Percentiles rank a stretch among this genome's conserved stretches.
Evolutionary conservation across 495 filamentous ascomycete genomes (phyloP).

Genomic region (Oidiodendron maius): DNA sequence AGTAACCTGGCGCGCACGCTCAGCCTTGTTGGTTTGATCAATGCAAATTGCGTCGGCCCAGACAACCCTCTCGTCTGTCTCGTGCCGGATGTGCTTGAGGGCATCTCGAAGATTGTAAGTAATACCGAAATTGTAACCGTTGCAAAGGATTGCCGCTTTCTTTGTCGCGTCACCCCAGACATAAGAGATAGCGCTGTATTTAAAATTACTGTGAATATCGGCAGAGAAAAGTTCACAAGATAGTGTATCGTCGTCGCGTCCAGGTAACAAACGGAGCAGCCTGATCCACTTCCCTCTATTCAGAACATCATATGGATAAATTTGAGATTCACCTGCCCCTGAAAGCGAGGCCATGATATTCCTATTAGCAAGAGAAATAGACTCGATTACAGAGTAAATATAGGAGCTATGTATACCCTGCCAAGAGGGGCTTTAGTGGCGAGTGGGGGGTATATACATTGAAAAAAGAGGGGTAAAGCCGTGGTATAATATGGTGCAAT

Average conservation of each 20-base stretch:
- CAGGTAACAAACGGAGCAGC: slow-evolving; percentile 13
- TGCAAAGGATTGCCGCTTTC: slow-evolving; percentile 1
- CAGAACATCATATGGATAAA: slow-evolving; percentile 8
- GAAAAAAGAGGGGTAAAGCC: too few relatives aligned
- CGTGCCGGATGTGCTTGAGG: not conserved
- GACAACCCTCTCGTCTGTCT: not conserved
- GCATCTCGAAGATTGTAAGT: slow-evolving; percentile 1
- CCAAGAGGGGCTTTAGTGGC: too few relatives aligned
- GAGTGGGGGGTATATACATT: too few relatives aligned
- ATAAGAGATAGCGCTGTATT: slow-evolving; percentile 25
- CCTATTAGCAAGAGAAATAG: too few relatives aligned
- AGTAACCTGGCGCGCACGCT: slow-evolving; percentile 26
- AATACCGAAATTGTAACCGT: slow-evolving; percentile 2
- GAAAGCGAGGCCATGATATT: too few relatives aligned
- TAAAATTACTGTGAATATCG: not conserved
- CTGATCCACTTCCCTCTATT: slow-evolving; percentile 9
- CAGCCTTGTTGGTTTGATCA: slow-evolving; percentile 24
- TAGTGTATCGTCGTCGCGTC: slow-evolving; percentile 1
- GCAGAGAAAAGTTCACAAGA: slow-evolving; percentile 14
- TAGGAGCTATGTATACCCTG: too few relatives aligned
- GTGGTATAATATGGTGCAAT: too few relatives aligned
- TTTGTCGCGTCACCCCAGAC: slow-evolving; percentile 20
- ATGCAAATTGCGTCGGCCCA: too few relatives aligned
- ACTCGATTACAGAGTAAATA: too few relatives aligned
- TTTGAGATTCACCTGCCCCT: too few relatives aligned